Evolutionary conservation across 2,329 filamentous ascomycete genomes (phyloP).

Genomic region (Nemania bipapillata): DNA sequence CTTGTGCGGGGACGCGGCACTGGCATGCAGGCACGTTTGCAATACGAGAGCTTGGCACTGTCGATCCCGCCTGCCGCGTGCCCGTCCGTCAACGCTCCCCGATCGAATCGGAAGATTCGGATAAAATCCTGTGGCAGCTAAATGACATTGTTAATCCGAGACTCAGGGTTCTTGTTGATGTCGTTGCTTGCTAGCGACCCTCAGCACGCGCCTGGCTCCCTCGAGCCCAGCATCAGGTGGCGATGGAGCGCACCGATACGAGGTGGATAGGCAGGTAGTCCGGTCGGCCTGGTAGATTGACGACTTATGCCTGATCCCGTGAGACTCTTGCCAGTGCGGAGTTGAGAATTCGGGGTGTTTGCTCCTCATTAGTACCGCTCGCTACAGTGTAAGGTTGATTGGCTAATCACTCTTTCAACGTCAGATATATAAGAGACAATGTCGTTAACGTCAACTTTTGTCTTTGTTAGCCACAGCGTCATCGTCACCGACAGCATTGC

Average conservation of each 20-base stretch:
- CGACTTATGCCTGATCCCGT: constrained; percentile 22
- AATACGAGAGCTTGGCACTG: constrained; percentile 40
- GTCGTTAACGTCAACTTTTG: neutral
- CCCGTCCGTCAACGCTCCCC: neutral
- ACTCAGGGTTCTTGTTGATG: neutral
- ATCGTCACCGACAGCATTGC: constrained; percentile 18
- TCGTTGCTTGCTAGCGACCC: constrained; percentile 10
- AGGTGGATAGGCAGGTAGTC: constrained; percentile 18
- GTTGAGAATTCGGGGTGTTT: constrained; percentile 4
- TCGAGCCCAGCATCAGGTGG: constrained; percentile 22
- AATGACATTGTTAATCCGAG: neutral
- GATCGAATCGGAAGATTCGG: constrained; percentile 30
- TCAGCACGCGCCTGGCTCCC: neutral
- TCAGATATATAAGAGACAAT: constrained; percentile 24
- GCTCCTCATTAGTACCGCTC: constrained; percentile 9
- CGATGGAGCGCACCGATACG: constrained; percentile 29
- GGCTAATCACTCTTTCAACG: neutral
- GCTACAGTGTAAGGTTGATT: neutral
- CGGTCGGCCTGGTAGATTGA: constrained; percentile 2
- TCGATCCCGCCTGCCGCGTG: constrained; percentile 31
- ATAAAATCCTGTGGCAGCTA: constrained; percentile 17
- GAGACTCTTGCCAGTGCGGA: neutral
- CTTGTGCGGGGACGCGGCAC: constrained; percentile 28
- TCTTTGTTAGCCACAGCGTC: constrained; percentile 21
- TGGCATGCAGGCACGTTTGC: constrained; percentile 27